Evolutionary conservation across 768 basidiomycete species (phyloP), one percentile per base, ranked within the genome.

Genomic region (Butyriboletus loyo): DNA sequence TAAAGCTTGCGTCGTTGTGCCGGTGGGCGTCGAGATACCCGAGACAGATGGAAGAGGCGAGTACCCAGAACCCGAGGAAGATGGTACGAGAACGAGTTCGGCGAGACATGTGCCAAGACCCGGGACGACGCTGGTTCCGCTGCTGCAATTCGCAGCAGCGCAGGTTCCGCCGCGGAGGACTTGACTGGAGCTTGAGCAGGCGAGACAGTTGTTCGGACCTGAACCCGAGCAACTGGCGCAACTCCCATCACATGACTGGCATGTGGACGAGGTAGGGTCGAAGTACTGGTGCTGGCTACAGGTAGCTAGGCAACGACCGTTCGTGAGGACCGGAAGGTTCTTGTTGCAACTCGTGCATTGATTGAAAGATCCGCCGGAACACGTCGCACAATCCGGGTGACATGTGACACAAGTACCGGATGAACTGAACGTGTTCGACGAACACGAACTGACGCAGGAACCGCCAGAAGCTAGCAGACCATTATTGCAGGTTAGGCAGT

Each of bases 331-430:
- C 0, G 90, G 92, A 0, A 84, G 80, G 21, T 75, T 71, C 25
- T 83, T 61, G 30, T 83, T 76, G 62, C 92, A 94, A 43, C 80
- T 80, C 8, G 83, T 77, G 69, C 92, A 96, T 64, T 92, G 85
- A 63, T 82, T 83, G 72, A 90, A 90, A 0, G 83, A 80, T 21
- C 79, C 61, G n/a, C 90, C 91, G 22, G 83, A 82, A 69, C 93
- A 96, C 2, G 86, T 84, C 15, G 81, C 82, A 62, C 92, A 96
- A 64, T 95, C 93, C 0, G 90, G 83, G 54, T 95, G 92, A 67
- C 93, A 96, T 6, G 84, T 60, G 49, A 83, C 63, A 72, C 92
- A 95, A 25, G 80, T 70, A 22, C 83, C 81, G 28, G 82, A 77
- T 11, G 87, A 79, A 47, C 76, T 71, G 71, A 92, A 86, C 2